Evolutionary conservation across 2,329 filamentous ascomycete genomes (phyloP).

Genomic region (Aspergillus udagawae): DNA sequence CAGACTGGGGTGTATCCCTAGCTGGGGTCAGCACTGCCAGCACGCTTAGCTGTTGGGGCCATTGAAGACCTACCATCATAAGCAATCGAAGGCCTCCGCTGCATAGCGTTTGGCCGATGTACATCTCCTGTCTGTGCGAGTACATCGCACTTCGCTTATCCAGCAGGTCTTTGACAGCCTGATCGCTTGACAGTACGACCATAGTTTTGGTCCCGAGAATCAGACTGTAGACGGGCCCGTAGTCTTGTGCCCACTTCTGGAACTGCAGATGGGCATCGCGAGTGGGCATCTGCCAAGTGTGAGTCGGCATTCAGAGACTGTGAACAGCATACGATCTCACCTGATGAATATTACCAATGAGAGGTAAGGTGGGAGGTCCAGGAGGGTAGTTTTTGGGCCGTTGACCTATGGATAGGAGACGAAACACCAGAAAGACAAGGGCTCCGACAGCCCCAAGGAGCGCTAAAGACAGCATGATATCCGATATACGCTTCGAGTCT

Average conservation of each 20-base stretch:
- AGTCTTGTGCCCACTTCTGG: slow-evolving; percentile 51
- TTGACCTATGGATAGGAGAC: slow-evolving; percentile 21
- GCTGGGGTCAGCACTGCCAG: background rate
- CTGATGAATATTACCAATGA: slow-evolving; percentile 51
- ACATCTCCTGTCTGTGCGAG: slow-evolving; percentile 45
- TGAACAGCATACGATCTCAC: slow-evolving; percentile 1
- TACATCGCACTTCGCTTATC: slow-evolving; percentile 51
- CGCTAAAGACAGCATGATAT: background rate
- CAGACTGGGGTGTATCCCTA: slow-evolving; percentile 25
- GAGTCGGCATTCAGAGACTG: background rate
- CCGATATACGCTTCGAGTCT: background rate
- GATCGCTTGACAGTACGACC: slow-evolving; percentile 46
- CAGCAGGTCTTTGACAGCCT: slow-evolving; percentile 49
- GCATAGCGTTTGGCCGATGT: slow-evolving; percentile 39
- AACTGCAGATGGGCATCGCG: slow-evolving; percentile 45
- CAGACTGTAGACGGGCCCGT: slow-evolving; percentile 50
- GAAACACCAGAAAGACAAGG: background rate
- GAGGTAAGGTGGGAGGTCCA: slow-evolving; percentile 49
- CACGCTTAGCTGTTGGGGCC: background rate
- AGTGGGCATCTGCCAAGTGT: slow-evolving; percentile 36
- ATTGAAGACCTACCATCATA: slow-evolving; percentile 25
- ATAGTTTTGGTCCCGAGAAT: slow-evolving; percentile 48
- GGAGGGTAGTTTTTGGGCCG: slow-evolving; percentile 39
- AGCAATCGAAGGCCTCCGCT: slow-evolving; percentile 26
- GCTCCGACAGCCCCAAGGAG: background rate